phyloP scores from a whole-genome alignment of 768 basidiomycete species.

The Suillus cothurnatus region DNA sequence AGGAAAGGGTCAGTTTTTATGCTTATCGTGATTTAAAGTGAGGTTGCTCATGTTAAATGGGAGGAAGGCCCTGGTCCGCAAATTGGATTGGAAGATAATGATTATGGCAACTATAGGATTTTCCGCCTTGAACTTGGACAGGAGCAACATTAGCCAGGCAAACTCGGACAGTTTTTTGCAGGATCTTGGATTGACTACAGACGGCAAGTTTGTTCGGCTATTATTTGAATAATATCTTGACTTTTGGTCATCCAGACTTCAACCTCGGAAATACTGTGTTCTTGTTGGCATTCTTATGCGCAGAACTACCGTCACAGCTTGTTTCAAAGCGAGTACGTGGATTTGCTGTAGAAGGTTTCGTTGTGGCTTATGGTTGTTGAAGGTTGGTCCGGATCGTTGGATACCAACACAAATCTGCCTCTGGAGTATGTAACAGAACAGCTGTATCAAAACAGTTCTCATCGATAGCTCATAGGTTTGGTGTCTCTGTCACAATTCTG shows the following conservation, averaged over 20 bases:
- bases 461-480: constrained; percentile 28
- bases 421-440: constrained; percentile 40
- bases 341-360: background rate
- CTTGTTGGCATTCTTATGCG: constrained; percentile 50
- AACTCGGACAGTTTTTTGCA: constrained; percentile 61
- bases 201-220: constrained; percentile 34
- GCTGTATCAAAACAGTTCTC: background rate
- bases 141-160: constrained; percentile 56
- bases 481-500: constrained; percentile 57
- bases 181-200: constrained; percentile 54
- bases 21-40: background rate
- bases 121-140: constrained; percentile 56
- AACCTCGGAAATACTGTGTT: constrained; percentile 59
- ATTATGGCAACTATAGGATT: constrained; percentile 58
- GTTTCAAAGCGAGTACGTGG: constrained; percentile 55
- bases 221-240: background rate
- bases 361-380: background rate
- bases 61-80: constrained; percentile 48
- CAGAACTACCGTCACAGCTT: constrained; percentile 65
- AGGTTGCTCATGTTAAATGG: constrained; percentile 1
- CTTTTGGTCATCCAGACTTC: constrained; percentile 40
- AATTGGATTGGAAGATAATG: constrained; percentile 66
- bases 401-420: constrained; percentile 60
- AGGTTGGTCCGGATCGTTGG: constrained; percentile 67
- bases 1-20: constrained; percentile 44